phyloP scores from a whole-genome alignment of 257 asterid genomes.

The Solanum piurae region DNA sequence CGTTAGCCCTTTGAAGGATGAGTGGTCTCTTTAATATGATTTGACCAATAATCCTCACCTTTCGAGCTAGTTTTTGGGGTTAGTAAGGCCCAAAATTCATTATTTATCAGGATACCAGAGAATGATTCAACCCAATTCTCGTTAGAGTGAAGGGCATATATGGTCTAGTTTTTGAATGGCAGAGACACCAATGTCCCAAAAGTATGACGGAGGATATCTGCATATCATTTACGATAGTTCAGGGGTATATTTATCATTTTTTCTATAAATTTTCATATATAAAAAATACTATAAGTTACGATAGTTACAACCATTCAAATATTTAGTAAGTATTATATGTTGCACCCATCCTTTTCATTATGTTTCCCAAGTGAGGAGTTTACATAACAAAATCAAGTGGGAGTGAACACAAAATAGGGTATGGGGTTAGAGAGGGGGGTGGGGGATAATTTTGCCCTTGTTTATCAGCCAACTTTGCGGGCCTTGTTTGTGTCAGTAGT shows the following conservation, averaged over 20 bases:
- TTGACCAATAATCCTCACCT: neutral
- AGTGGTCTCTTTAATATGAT: neutral
- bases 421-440: neutral
- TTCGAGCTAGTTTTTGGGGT: neutral
- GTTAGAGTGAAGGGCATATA: too few species aligned
- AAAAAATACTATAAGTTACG: too few species aligned
- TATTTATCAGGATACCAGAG: neutral
- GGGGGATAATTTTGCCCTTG: slow-evolving; percentile 3
- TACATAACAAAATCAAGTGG: neutral
- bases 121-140: neutral
- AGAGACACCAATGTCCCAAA: too few species aligned
- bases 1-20: neutral
- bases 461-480: slow-evolving; percentile 25
- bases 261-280: too few species aligned
- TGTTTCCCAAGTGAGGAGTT: neutral
- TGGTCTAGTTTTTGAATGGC: too few species aligned
- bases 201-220: too few species aligned
- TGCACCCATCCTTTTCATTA: neutral
- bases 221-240: too few species aligned
- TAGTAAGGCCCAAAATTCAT: neutral
- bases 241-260: too few species aligned
- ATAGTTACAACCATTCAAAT: neutral
- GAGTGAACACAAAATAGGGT: neutral
- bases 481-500: slow-evolving; percentile 19
- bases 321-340: neutral